Evolutionary conservation across 371 early-diverging fungal genomes (phyloP).

Genomic region (Syncephalastrum monosporum): DNA sequence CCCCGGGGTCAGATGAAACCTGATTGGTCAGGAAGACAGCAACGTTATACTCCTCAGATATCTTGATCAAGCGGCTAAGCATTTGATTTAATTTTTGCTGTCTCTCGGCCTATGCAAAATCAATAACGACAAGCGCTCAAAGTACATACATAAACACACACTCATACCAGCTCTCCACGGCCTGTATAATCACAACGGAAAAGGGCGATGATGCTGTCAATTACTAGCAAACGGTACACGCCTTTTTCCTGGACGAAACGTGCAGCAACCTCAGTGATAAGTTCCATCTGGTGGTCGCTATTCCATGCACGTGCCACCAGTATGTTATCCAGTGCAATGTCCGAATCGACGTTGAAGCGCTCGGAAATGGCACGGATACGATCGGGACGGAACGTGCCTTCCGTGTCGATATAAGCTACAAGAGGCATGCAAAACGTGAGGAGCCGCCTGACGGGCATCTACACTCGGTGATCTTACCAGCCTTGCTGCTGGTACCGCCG

Average conservation of each 20-base stretch:
- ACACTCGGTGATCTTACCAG: slow-evolving; percentile 19
- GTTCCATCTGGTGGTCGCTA: slow-evolving; percentile 83
- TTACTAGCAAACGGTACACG: slow-evolving; percentile 61
- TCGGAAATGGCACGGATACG: slow-evolving; percentile 73
- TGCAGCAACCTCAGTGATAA: slow-evolving; percentile 68
- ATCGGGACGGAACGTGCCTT: slow-evolving; percentile 82
- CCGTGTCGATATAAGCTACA: slow-evolving; percentile 82
- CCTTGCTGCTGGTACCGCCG: slow-evolving; percentile 76
- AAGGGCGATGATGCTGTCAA: slow-evolving; percentile 78
- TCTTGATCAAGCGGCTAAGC: slow-evolving; percentile 73
- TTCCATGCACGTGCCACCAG: slow-evolving; percentile 79
- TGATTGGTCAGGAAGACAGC: slow-evolving; percentile 92
- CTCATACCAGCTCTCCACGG: slow-evolving; percentile 70
- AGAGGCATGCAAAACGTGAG: not conserved
- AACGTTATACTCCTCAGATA: slow-evolving; percentile 88
- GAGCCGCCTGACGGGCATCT: not conserved
- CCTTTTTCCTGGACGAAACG: slow-evolving; percentile 75
- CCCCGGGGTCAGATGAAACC: slow-evolving; percentile 56
- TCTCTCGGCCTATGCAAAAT: slow-evolving; percentile 59
- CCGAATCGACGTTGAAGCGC: slow-evolving; percentile 72
- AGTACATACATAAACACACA: too few species aligned
- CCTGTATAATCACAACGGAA: slow-evolving; percentile 82
- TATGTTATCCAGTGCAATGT: slow-evolving; percentile 66
- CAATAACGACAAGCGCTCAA: too few species aligned
- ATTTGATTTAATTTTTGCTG: slow-evolving; percentile 87